These are phyloP conservation scores for Didymella pomorum DNA, from an alignment of 2,329 filamentous ascomycete species.

Conservation along the genomic window DNA sequence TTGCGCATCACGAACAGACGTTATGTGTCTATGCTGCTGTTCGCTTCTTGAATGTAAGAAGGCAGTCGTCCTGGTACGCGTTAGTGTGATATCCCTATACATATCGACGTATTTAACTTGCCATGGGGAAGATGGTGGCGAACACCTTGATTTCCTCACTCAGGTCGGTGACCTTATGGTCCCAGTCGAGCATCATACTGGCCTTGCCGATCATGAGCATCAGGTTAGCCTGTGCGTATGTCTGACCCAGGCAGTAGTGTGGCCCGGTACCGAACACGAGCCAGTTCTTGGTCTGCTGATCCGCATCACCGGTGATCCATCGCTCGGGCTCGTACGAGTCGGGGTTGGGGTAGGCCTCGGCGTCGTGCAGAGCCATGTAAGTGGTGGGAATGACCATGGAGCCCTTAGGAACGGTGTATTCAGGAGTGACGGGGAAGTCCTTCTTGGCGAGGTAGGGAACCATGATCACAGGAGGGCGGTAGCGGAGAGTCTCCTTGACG, in stretches of 20 bases:
- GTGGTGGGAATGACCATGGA: conserved; percentile 94
- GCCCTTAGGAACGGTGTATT: conserved; percentile 92
- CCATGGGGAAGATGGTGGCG: conserved; percentile 96
- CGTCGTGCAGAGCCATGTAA: conserved; percentile 89
- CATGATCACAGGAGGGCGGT: conserved; percentile 96
- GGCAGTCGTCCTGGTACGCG: conserved; percentile 75
- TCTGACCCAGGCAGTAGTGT: conserved; percentile 95
- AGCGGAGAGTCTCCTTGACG: conserved; percentile 73
- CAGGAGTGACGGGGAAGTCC: conserved; percentile 85
- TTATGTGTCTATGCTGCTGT: conserved; percentile 30
- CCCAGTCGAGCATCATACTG: conserved; percentile 85
- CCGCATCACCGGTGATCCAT: conserved; percentile 83
- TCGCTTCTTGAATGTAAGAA: conserved; percentile 70
- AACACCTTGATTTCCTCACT: conserved; percentile 99
- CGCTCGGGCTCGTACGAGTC: conserved; percentile 68
- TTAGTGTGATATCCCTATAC: conserved; percentile 27
- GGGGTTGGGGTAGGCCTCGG: conserved; percentile 88
- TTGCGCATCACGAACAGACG: conserved; percentile 29
- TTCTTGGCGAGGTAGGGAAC: conserved; percentile 96
- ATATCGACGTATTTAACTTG: conserved; percentile 56
- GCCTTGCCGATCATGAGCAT: conserved; percentile 92
- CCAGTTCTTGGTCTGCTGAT: conserved; percentile 94
- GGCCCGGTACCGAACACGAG: conserved; percentile 95
- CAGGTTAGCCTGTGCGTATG: conserved; percentile 88
- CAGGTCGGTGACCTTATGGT: conserved; percentile 80